Evolutionary conservation across 192 early-diverging fungal genomes (phyloP).

Genomic region (Backusella westeae): DNA sequence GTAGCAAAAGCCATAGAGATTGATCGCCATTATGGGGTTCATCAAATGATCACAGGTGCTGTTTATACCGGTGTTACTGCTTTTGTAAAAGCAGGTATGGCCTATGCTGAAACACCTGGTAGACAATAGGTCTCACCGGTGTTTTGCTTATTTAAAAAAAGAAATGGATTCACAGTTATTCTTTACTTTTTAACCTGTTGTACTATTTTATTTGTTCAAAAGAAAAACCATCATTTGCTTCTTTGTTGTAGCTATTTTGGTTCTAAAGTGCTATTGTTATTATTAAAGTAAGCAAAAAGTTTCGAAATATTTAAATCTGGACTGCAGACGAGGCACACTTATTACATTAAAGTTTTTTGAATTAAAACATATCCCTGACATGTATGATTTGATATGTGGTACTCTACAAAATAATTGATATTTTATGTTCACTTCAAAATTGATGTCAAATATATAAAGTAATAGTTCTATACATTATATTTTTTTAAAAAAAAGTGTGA

Average conservation of each 20-base stretch:
- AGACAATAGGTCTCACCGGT: neutral
- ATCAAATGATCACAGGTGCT: conserved; percentile 46
- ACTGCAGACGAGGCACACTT: neutral
- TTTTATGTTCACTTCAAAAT: too few relatives aligned
- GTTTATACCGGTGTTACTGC: conserved; percentile 45
- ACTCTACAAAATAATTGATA: neutral
- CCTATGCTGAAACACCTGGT: conserved; percentile 46
- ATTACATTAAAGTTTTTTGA: neutral
- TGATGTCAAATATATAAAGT: too few relatives aligned
- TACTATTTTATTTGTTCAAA: neutral
- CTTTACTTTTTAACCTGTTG: too few relatives aligned
- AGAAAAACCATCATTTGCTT: neutral
- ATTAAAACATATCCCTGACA: neutral
- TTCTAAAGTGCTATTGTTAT: neutral
- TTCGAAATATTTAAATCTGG: neutral
- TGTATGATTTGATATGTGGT: neutral
- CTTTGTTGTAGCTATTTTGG: neutral
- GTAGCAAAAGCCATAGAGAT: conserved; percentile 47
- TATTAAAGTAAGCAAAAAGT: neutral
- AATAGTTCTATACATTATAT: too few relatives aligned
- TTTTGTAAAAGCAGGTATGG: conserved; percentile 50
- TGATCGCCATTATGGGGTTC: conserved; percentile 52
- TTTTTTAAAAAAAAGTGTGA: too few relatives aligned
- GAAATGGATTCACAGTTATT: neutral
- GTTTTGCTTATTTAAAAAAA: neutral